These are phyloP conservation scores for Plasmopara muralis DNA, from an alignment of 352 stramenopile species.

Conservation along the genomic window DNA sequence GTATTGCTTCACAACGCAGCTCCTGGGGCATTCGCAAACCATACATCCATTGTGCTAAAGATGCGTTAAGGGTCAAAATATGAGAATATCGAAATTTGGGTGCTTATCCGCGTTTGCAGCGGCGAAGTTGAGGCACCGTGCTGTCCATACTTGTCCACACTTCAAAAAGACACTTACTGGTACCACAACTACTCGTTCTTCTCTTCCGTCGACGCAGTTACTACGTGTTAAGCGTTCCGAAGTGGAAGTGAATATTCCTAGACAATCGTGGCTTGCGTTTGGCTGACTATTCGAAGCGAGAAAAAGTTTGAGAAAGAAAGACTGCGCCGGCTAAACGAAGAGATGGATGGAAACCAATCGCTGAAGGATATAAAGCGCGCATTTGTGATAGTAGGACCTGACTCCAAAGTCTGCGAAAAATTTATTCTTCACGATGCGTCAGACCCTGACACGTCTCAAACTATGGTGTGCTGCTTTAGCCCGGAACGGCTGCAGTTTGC, in stretches of 20 bases:
- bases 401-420: background rate
- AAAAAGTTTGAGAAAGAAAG: slow-evolving; percentile 1
- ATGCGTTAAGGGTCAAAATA: background rate
- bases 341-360: background rate
- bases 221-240: background rate
- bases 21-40: background rate
- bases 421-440: background rate
- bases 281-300: background rate
- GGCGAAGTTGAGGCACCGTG: background rate
- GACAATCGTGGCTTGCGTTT: background rate
- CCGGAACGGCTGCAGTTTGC: too few species aligned
- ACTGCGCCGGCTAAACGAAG: background rate
- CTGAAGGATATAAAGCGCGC: background rate
- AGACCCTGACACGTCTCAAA: too few species aligned
- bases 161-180: slow-evolving; percentile 1
- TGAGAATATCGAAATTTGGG: background rate
- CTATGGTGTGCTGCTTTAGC: too few species aligned
- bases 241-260: background rate
- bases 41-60: background rate
- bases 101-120: background rate
- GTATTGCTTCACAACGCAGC: slow-evolving; percentile 1
- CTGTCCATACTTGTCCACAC: background rate
- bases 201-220: slow-evolving; percentile 1
- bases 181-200: background rate
- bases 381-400: background rate